These are phyloP conservation scores for Botrytis aclada DNA, from an alignment of 2,329 filamentous ascomycete species.

Conservation along the genomic window DNA sequence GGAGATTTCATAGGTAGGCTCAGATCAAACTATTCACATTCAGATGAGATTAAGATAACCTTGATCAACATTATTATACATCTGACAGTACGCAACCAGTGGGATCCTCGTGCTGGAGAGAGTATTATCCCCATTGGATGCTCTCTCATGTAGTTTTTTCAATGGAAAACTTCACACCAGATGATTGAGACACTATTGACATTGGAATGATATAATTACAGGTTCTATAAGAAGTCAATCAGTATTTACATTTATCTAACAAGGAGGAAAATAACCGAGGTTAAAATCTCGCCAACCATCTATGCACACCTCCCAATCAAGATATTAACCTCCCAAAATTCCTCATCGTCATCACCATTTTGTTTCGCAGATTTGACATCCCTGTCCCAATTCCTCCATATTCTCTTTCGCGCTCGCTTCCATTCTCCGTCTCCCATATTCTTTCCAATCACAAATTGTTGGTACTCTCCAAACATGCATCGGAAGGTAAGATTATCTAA, in stretches of 20 bases:
- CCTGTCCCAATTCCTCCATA: constrained; percentile 15
- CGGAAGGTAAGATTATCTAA: constrained; percentile 11
- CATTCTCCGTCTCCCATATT: constrained; percentile 14
- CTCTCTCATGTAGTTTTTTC: neutral
- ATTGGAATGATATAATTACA: neutral
- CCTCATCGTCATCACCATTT: constrained; percentile 4
- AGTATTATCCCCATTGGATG: neutral
- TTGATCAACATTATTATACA: neutral
- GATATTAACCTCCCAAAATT: constrained; percentile 14
- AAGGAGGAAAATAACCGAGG: neutral
- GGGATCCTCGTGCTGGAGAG: neutral
- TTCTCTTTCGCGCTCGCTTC: constrained; percentile 13
- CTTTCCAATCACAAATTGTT: constrained; percentile 13
- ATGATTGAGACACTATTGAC: neutral
- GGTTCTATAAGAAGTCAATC: no score
- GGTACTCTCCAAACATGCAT: constrained; percentile 19
- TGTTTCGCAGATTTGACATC: neutral
- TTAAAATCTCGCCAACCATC: no score
- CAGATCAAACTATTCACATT: neutral
- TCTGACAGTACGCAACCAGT: neutral
- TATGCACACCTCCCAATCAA: constrained; percentile 14
- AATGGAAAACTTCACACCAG: neutral
- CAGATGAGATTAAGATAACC: neutral
- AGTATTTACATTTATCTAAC: neutral
- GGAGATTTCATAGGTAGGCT: neutral